Conservation (phyloP, 108 stramenopile species). For the Cyclotella cryptica region DNA sequence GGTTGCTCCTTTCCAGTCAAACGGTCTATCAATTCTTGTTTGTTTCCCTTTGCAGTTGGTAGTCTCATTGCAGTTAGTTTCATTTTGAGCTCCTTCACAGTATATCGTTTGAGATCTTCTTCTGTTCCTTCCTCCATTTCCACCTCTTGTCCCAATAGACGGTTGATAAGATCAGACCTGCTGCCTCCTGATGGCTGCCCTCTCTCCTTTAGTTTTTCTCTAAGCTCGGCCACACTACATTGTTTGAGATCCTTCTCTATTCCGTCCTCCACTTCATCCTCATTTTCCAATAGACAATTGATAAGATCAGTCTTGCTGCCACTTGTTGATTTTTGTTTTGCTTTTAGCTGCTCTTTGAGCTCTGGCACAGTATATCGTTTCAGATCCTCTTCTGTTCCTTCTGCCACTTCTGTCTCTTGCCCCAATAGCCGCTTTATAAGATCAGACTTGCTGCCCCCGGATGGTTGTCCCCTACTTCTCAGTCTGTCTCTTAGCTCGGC, state of each 20-base stretch:
- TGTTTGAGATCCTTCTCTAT: no score
- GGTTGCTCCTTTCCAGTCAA: background rate
- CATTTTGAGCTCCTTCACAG: background rate
- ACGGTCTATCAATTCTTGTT: background rate
- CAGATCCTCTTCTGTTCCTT: background rate
- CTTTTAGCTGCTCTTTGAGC: no score
- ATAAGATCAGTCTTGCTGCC: no score
- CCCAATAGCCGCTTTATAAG: background rate
- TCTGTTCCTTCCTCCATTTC: background rate
- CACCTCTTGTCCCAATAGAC: background rate
- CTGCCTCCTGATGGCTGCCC: background rate
- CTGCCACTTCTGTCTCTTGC: no score
- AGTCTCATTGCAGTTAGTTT: background rate
- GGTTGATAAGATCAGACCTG: background rate
- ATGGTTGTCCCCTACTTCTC: background rate
- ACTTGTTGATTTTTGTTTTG: no score
- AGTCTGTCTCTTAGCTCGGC: conserved; percentile 2
- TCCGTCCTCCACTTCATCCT: no score
- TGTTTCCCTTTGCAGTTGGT: background rate
- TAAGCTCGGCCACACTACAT: background rate
- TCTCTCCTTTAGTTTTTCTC: background rate
- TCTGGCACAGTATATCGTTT: background rate
- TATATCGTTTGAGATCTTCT: background rate
- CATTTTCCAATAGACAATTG: no score
- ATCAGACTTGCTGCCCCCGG: background rate